A percentile compares a stretch with the other conserved stretches of the same genome.
phyloP scores from a whole-genome alignment of 2,329 filamentous ascomycete species.

The Nemania serpens region DNA sequence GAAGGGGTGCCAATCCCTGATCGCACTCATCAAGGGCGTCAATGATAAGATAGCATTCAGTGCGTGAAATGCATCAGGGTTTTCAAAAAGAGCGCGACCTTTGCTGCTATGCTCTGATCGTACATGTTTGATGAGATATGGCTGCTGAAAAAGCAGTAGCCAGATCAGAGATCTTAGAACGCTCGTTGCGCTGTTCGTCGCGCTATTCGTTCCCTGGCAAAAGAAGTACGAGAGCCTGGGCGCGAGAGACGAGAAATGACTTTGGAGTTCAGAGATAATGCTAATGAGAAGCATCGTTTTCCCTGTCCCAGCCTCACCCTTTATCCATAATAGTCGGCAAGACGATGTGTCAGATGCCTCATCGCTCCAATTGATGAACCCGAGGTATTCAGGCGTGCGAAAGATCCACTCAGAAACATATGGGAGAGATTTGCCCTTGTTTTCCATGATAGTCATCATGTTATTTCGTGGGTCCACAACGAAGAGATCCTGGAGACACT shows the following conservation, averaged over 20 bases:
- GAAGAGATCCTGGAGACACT: neutral
- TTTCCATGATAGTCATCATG: neutral
- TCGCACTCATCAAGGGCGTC: constrained; percentile 5
- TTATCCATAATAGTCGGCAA: neutral
- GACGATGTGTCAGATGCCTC: neutral
- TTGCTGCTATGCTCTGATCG: neutral
- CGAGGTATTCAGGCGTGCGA: neutral
- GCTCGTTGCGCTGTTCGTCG: neutral
- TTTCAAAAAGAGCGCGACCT: neutral
- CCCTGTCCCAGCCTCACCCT: neutral
- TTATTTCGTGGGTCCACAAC: neutral
- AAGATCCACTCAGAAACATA: neutral
- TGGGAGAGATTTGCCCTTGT: neutral
- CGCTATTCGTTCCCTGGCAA: neutral
- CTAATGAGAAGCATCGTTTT: neutral
- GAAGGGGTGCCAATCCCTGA: neutral
- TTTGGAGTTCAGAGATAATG: neutral
- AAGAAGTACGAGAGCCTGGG: neutral
- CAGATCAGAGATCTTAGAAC: neutral
- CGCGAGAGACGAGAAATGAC: neutral
- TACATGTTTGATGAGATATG: neutral
- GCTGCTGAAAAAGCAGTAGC: neutral
- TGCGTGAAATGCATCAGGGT: neutral
- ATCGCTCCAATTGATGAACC: neutral
- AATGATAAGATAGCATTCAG: neutral